Conservation (phyloP, 768 basidiomycete genomes). For the Tricholoma hemisulphureum region DNA sequence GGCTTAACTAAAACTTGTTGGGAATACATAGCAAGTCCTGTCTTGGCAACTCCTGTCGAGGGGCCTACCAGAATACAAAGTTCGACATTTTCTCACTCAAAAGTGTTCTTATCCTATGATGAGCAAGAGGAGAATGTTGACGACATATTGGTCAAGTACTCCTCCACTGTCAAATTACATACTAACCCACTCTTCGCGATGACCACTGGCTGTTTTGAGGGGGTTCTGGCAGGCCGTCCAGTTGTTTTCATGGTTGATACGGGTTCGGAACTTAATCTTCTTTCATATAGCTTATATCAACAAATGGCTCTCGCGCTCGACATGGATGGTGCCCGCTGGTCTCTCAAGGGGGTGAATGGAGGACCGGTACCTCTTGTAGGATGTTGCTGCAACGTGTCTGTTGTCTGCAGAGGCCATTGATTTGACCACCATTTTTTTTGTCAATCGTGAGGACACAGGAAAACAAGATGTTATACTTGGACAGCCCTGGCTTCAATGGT, state of each 20-base stretch:
- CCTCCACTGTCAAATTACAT: neutral
- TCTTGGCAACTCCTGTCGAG: too few relatives aligned
- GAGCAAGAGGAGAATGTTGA: too few relatives aligned
- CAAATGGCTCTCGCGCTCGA: slow-evolving; percentile 11
- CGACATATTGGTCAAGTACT: too few relatives aligned
- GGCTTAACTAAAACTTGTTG: too few relatives aligned
- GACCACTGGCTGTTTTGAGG: slow-evolving; percentile 13
- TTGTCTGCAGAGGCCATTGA: slow-evolving; percentile 12
- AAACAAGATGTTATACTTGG: slow-evolving; percentile 20
- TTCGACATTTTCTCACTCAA: too few relatives aligned
- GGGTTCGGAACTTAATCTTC: slow-evolving; percentile 24
- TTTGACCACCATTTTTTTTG: slow-evolving; percentile 30
- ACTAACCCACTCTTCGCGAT: slow-evolving; percentile 10
- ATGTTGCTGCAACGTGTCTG: slow-evolving; percentile 13
- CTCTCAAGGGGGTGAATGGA: slow-evolving; percentile 23
- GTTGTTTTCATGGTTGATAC: slow-evolving; percentile 21
- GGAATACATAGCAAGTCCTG: too few relatives aligned
- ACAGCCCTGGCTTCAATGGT: slow-evolving; percentile 27
- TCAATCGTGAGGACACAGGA: slow-evolving; percentile 1
- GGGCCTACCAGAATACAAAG: too few relatives aligned
- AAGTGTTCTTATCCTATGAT: too few relatives aligned
- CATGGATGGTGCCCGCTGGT: slow-evolving; percentile 24
- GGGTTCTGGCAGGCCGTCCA: slow-evolving; percentile 5
- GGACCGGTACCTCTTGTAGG: slow-evolving; percentile 15
- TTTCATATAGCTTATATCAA: slow-evolving; percentile 6